phyloP scores from a whole-genome alignment of 1,284 basidiomycete genomes.

The Leccinum solheimii region DNA sequence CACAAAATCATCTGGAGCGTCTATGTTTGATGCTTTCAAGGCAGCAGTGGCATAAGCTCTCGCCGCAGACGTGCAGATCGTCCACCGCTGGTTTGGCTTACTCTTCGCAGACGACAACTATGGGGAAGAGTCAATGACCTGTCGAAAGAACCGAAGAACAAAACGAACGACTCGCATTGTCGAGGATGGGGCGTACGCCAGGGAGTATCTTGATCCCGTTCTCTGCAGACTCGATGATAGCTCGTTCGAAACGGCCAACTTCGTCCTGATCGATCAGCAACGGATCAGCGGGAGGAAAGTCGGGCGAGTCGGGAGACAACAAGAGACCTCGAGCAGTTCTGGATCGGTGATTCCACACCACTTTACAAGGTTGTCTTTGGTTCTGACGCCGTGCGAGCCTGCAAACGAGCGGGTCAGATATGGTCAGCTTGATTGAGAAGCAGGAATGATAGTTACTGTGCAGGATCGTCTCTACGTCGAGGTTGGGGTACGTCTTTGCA shows the following conservation, averaged over 20 bases:
- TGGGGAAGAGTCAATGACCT: neutral
- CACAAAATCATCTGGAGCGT: constrained; percentile 66
- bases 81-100: constrained; percentile 59
- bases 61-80: constrained; percentile 69
- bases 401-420: constrained; percentile 7
- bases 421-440: constrained; percentile 3
- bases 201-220: constrained; percentile 65
- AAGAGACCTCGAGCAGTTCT: constrained; percentile 60
- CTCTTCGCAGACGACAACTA: constrained; percentile 48
- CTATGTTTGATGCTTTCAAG: constrained; percentile 51
- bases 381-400: constrained; percentile 82
- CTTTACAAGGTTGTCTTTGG: constrained; percentile 72
- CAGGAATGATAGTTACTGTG: constrained; percentile 47
- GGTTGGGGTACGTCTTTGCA: constrained; percentile 57
- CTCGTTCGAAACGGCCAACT: constrained; percentile 65
- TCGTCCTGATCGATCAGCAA: constrained; percentile 46
- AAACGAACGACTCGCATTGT: constrained; percentile 41
- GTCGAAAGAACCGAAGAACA: neutral
- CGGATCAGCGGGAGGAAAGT: constrained; percentile 1
- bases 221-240: constrained; percentile 57
- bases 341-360: constrained; percentile 72
- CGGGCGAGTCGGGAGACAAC: constrained; percentile 8
- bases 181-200: constrained; percentile 55
- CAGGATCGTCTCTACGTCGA: constrained; percentile 63
- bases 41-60: constrained; percentile 59